Percentiles rank a stretch among this genome's conserved stretches.
Conservation (phyloP, 495 filamentous ascomycete species). For the Penicillium simplicissimum region DNA sequence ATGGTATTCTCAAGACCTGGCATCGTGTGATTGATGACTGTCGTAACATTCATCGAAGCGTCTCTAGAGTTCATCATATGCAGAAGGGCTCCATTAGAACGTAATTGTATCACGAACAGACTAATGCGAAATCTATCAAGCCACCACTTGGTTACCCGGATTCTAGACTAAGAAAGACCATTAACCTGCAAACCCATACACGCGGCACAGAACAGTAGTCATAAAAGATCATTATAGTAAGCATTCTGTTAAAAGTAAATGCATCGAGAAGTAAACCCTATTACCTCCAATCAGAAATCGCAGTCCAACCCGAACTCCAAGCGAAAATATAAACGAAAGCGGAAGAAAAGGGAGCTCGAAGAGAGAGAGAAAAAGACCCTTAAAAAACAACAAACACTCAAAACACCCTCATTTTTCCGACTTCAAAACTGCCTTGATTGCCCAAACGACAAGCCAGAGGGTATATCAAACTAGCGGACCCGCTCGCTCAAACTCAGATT, state of each 20-base stretch:
- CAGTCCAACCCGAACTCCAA: not conserved
- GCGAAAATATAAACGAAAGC: not conserved
- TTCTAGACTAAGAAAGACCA: too few species aligned
- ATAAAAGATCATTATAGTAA: not conserved
- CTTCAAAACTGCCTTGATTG: not conserved
- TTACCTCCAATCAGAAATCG: not conserved
- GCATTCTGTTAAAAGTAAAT: constrained; percentile 6
- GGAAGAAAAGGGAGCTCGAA: not conserved
- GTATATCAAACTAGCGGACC: constrained; percentile 7
- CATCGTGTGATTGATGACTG: too few species aligned
- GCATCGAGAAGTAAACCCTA: not conserved
- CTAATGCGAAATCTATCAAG: too few species aligned
- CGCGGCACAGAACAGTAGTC: not conserved
- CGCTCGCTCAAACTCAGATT: constrained; percentile 1
- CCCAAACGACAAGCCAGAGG: constrained; percentile 4
- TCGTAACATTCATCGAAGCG: too few species aligned
- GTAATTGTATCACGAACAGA: too few species aligned
- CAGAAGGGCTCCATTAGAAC: too few species aligned
- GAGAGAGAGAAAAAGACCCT: not conserved
- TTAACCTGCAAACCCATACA: not conserved
- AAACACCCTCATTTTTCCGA: constrained; percentile 3
- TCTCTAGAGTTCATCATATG: too few species aligned
- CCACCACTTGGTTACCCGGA: too few species aligned
- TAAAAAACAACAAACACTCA: not conserved
- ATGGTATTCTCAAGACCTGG: too few species aligned